These are phyloP conservation scores for Russula sp. DNA, from an alignment of 768 basidiomycete species.

Conservation along the genomic window DNA sequence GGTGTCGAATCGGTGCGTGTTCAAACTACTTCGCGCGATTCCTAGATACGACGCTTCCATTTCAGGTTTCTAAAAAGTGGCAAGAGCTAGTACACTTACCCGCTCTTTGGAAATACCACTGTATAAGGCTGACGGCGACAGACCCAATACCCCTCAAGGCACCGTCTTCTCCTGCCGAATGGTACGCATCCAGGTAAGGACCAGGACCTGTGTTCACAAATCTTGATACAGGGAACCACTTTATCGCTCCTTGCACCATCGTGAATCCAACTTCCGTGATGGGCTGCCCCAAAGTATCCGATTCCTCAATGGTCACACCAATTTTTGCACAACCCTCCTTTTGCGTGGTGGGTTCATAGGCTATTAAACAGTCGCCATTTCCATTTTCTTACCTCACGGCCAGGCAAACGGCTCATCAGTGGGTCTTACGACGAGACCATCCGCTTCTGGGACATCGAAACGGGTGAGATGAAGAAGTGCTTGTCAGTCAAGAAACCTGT, in stretches of 20 bases:
- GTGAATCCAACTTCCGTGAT: conserved; percentile 78
- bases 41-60: conserved; percentile 8
- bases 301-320: conserved; percentile 80
- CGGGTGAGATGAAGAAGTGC: conserved; percentile 67
- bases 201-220: neutral
- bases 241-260: conserved; percentile 78
- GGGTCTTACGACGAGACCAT: conserved; percentile 93
- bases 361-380: neutral
- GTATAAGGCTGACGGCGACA: conserved; percentile 64
- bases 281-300: conserved; percentile 72
- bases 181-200: conserved; percentile 46
- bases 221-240: conserved; percentile 51
- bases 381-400: conserved; percentile 2
- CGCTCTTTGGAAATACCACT: conserved; percentile 74
- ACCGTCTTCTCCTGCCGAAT: conserved; percentile 65
- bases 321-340: conserved; percentile 81
- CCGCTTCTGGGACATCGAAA: conserved; percentile 83
- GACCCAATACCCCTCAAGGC: conserved; percentile 66
- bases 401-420: conserved; percentile 76
- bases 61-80: conserved; percentile 46
- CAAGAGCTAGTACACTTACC: conserved; percentile 54
- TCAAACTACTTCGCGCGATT: neutral
- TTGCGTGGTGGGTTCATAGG: conserved; percentile 46
- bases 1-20: conserved; percentile 51
- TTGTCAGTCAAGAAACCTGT: conserved; percentile 85